Evolutionary conservation across 441 rosid species (phyloP).

Genomic region (Gossypium aridum): DNA sequence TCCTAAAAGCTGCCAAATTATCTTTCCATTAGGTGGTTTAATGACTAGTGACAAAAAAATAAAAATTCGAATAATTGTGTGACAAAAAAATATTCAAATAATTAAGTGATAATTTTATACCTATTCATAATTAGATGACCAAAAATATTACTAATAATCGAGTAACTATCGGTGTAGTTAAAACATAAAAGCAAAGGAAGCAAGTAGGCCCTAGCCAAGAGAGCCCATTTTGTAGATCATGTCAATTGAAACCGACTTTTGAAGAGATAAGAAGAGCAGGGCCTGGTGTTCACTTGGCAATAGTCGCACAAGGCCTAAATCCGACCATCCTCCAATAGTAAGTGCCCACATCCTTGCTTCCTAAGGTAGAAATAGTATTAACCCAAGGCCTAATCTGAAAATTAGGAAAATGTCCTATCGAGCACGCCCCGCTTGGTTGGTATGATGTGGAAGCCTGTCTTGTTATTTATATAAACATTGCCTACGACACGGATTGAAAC

Average conservation of each 20-base stretch:
- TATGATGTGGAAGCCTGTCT: conserved; percentile 25
- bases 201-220: conserved; percentile 4
- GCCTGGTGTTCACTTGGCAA: conserved; percentile 1
- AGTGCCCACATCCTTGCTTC: conserved; percentile 16
- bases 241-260: conserved; percentile 24
- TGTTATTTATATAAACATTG: too few species aligned
- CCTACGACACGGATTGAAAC: too few species aligned
- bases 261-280: conserved; percentile 18
- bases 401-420: conserved; percentile 35
- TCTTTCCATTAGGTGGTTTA: too few species aligned
- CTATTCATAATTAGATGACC: too few species aligned
- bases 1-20: too few species aligned
- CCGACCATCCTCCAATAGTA: conserved; percentile 54
- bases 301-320: conserved; percentile 6
- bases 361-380: not conserved
- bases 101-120: too few species aligned
- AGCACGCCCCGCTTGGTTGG: conserved; percentile 31
- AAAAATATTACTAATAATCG: too few species aligned
- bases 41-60: too few species aligned
- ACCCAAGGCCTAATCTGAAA: conserved; percentile 21
- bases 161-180: too few species aligned
- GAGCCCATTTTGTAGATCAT: conserved; percentile 17
- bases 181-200: conserved; percentile 1
- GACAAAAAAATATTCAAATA: too few species aligned
- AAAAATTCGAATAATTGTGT: too few species aligned